Base-by-base conservation (phyloP, 2,329 filamentous ascomycete genomes). In the Sporothrix euskadiensis region DNA sequence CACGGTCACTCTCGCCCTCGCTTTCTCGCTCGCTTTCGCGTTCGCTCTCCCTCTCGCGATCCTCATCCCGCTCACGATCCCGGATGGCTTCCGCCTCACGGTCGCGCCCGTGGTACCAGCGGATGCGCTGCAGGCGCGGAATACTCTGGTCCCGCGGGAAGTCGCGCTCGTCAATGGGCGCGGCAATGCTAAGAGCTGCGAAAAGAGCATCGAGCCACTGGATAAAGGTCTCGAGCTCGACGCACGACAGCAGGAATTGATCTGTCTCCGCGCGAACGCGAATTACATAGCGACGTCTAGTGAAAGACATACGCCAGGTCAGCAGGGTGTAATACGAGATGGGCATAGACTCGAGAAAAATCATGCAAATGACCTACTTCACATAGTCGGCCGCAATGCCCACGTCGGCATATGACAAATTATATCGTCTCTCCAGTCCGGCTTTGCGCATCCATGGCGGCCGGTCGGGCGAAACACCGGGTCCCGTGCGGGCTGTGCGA, bases 211-310 rank as follows among this genome's bases (percentile, higher is more conserved):
- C 89, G 1, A 93, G 82, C 90, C 92, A 92, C 69, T 86, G 85
- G 75, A 92, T 85, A 79, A 93, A 91, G 0, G 85, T 88, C 73
- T 89, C 86, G 71, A 92, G 83, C 69, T 89, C 87, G 71, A 88
- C 83, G 76, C 90, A 91, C 2, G 90, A 90, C 8, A 94, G 82
- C 26, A 94, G 82, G 74, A 94, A 90, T 78, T 94, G 92, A 76
- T 94, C 91, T 1, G 89, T 89, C 81, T 94, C 92, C 44, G 89
- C 87, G 39, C 92, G 87, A 74, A 94, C 79, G n/a, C 92, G 89
- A 74, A 94, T 89, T 14, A 91, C 90, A 79, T 91, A 90, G 72
- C 86, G 85, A 70, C 87, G 85, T 78, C 87, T 89, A 73, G 61
- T 47, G 26, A 66, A 47, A 47, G 39, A 30, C 39, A 72, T 32